phyloP scores from a whole-genome alignment of 169 alveolate species.

The Plasmodium adleri region DNA sequence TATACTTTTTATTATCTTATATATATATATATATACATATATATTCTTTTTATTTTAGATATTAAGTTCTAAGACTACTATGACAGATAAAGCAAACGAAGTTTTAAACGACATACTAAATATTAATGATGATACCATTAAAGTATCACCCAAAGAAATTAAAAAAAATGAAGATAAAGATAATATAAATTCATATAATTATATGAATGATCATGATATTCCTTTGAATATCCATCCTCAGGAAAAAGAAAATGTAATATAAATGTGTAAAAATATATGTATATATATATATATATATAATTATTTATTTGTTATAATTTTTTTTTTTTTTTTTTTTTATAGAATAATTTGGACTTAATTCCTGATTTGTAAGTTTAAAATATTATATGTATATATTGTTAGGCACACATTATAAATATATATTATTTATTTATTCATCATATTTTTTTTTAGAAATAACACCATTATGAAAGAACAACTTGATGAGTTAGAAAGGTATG shows the following conservation, averaged over 20 bases:
- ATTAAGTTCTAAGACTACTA: conserved; percentile 46
- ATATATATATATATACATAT: neutral
- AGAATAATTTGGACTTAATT: neutral
- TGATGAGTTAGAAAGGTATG: conserved; percentile 56
- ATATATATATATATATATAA: conserved; percentile 7
- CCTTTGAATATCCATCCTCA: conserved; percentile 7
- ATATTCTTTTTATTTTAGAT: conserved; percentile 8
- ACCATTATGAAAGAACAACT: conserved; percentile 31
- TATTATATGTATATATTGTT: neutral
- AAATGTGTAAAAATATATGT: neutral
- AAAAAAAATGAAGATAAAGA: conserved; percentile 1
- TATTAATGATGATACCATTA: conserved; percentile 14
- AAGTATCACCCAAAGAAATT: conserved; percentile 1
- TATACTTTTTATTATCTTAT: neutral
- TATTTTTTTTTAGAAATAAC: conserved; percentile 34
- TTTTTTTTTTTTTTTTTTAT: conserved; percentile 9
- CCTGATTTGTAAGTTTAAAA: conserved; percentile 52
- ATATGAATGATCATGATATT: conserved; percentile 1
- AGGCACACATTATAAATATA: neutral
- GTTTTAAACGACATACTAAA: conserved; percentile 54
- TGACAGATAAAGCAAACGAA: conserved; percentile 68
- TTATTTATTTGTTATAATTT: neutral
- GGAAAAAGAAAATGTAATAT: conserved; percentile 24
- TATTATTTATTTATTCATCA: neutral
- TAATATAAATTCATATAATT: conserved; percentile 3